Conservation (phyloP, 2,329 filamentous ascomycete species). For the Pyrenochaeta sp. region DNA sequence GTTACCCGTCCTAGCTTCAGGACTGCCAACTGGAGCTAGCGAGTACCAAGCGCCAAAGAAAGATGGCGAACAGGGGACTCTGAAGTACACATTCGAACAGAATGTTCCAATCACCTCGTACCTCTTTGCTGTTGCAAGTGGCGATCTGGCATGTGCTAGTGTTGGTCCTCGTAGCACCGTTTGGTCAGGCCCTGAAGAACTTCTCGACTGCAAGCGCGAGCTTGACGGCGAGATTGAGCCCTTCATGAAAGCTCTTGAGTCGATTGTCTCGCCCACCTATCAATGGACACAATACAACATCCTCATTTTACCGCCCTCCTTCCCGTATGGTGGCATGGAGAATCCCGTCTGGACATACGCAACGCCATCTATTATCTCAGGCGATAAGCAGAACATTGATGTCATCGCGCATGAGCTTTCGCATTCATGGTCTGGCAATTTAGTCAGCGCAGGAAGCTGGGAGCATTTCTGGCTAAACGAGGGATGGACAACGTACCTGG, state of each 20-base stretch:
- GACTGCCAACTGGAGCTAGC: conserved; percentile 67
- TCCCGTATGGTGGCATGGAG: conserved; percentile 71
- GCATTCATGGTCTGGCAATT: conserved; percentile 87
- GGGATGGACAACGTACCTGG: conserved; percentile 95
- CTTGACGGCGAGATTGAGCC: conserved; percentile 90
- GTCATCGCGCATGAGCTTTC: conserved; percentile 89
- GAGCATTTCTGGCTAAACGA: conserved; percentile 78
- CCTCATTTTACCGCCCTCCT: conserved; percentile 86
- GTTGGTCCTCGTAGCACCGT: conserved; percentile 88
- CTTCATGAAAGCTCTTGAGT: conserved; percentile 87
- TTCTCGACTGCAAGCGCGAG: conserved; percentile 87
- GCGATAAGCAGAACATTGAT: conserved; percentile 84
- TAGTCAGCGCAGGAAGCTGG: conserved; percentile 81
- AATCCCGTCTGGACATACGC: conserved; percentile 96
- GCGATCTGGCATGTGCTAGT: conserved; percentile 84
- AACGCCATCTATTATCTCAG: conserved; percentile 92
- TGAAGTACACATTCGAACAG: conserved; percentile 86
- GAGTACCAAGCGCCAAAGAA: conserved; percentile 59
- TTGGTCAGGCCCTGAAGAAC: conserved; percentile 86
- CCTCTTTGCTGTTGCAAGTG: conserved; percentile 86
- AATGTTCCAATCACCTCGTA: conserved; percentile 93
- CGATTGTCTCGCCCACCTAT: conserved; percentile 79
- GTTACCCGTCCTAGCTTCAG: conserved; percentile 90
- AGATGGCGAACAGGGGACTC: conserved; percentile 62
- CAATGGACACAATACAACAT: conserved; percentile 96